Evolutionary conservation across 192 early-diverging fungal species (phyloP), one percentile per base, ranked within the genome.

Genomic region (Coemansia sp.): DNA sequence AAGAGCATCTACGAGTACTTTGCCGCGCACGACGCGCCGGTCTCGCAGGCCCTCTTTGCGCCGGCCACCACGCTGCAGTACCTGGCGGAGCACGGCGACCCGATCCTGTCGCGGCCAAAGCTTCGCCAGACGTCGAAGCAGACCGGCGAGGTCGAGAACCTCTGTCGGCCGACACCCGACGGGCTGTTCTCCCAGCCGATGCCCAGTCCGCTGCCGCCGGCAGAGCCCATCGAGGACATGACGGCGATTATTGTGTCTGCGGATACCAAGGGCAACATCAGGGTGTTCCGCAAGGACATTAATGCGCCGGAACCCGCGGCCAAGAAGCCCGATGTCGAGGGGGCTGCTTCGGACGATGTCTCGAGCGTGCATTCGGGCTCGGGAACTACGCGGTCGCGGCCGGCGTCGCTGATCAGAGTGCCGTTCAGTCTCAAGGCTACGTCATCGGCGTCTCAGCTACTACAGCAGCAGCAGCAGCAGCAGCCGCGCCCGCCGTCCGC

Each of bases 281-380:
- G 85, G 29, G 85, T 90, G 14, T 90, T 85, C 74, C 77, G 88
- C 55, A 81, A 83, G 30, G 88, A 89, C 56, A 83, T 78, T 24
- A 81, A 81, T 49, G 59, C 69, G 16, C 6, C 34, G 0, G 55
- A 57, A 8, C 16, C 16, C 18, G 34, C 36, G 29, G 19, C 10
- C 2, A n/a, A 11, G n/a, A 19, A 34, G 4, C 35, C 54, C 6
- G 28, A 32, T 56, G 54, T n/a, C n/a, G n/a, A n/a, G 30, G 30
- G 30, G 30, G 30, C 30, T n/a, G n/a, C n/a, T n/a, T 32, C 30
- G 30, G 30, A 32, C 30, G 30, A 6, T 3, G 30, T 23, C 3
- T 55, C 54, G 8, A 51, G 23, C 13, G 25, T 27, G 6, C 3
- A 23, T 23, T 25, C 49, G 23, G 23, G 49, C 5, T 51, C 49